Percentiles rank a stretch among this genome's conserved stretches.
Evolutionary conservation across 2,329 filamentous ascomycete species (phyloP).

Genomic region (Fonsecaea monophora): DNA sequence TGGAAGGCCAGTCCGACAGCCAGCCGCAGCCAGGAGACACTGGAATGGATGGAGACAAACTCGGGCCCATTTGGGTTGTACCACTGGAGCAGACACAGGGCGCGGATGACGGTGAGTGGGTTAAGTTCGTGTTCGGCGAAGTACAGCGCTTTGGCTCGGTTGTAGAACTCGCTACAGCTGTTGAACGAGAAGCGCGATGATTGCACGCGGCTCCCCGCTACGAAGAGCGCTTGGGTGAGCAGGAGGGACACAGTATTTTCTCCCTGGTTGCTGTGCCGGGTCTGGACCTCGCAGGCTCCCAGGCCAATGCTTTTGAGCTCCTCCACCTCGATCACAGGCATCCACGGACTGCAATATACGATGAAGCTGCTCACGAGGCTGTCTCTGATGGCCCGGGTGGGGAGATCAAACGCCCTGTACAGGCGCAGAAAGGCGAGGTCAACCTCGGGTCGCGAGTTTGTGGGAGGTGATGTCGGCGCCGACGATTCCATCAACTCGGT

Average conservation of each 20-base stretch:
- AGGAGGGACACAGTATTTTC: conserved; percentile 1
- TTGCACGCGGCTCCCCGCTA: conserved; percentile 6
- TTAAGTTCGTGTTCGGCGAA: conserved; percentile 1
- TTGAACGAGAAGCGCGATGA: conserved; percentile 7
- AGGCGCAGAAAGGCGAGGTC: conserved; percentile 12
- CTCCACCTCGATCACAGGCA: conserved; percentile 7
- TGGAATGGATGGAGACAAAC: conserved; percentile 4
- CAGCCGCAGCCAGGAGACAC: conserved; percentile 9
- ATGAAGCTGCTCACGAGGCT: conserved; percentile 21
- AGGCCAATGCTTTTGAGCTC: conserved; percentile 3
- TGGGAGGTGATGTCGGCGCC: conserved; percentile 12
- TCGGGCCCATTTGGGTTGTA: conserved; percentile 8
- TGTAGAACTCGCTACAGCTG: conserved; percentile 4
- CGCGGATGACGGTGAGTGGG: conserved; percentile 8
- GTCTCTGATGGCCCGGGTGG: conserved; percentile 20
- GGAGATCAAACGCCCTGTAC: conserved; percentile 26
- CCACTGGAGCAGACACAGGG: conserved; percentile 10
- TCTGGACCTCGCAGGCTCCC: background rate
- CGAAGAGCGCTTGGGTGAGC: conserved; percentile 5
- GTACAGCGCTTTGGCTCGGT: conserved; percentile 7
- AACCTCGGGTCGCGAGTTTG: background rate
- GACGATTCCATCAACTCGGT: conserved; percentile 6
- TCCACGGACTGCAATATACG: conserved; percentile 10
- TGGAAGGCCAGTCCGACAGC: conserved; percentile 1
- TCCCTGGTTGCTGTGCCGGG: too few species aligned